Evolutionary conservation across 441 rosid species (phyloP).

Genomic region (Euphorbia neoarborescens): DNA sequence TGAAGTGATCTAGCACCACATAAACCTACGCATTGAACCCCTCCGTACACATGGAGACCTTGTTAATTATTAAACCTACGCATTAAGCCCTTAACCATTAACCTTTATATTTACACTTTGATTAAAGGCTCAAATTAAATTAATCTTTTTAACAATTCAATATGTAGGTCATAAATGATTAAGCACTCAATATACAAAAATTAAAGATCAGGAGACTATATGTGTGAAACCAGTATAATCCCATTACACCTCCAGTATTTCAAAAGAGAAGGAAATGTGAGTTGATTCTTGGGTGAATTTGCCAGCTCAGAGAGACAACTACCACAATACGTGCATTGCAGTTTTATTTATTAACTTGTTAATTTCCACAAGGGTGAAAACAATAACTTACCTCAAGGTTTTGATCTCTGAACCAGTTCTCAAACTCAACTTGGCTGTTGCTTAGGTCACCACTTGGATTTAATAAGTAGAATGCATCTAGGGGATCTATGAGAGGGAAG

Average conservation of each 20-base stretch:
- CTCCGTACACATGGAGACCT: neutral
- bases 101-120: neutral
- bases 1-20: neutral
- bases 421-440: slow-evolving; percentile 56
- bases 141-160: too few relatives aligned
- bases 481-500: slow-evolving; percentile 78
- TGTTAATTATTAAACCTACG: neutral
- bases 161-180: too few relatives aligned
- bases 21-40: neutral
- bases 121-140: too few relatives aligned
- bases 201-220: neutral
- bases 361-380: neutral
- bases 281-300: neutral
- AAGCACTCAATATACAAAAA: neutral
- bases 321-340: neutral
- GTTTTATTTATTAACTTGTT: neutral
- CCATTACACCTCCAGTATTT: neutral
- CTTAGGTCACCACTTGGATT: slow-evolving; percentile 90
- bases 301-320: neutral
- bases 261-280: neutral
- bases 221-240: neutral
- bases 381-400: slow-evolving; percentile 59
- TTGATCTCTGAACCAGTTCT: slow-evolving; percentile 69
- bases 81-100: neutral
- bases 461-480: slow-evolving; percentile 83